A percentile compares a stretch with the other conserved stretches of the same genome.
Conservation (phyloP, 2,329 filamentous ascomycete genomes). For the Microcyclospora pomicola region DNA sequence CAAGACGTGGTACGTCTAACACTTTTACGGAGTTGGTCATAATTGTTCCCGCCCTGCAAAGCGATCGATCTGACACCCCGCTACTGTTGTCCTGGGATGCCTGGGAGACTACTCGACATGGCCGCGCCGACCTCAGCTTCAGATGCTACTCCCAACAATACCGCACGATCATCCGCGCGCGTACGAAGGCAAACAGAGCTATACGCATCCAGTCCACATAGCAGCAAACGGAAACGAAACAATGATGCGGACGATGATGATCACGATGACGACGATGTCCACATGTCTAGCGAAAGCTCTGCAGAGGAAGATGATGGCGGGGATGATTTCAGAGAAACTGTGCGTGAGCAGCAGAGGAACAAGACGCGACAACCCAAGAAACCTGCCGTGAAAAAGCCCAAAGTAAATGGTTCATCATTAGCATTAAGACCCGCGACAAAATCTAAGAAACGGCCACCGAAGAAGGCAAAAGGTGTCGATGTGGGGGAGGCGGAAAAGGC, state of each 20-base stretch:
- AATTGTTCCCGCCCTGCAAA: too few relatives aligned
- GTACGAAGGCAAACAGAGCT: conserved; percentile 22
- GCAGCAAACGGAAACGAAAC: conserved; percentile 36
- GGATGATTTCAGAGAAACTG: conserved; percentile 23
- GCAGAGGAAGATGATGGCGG: conserved; percentile 23
- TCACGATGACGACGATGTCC: conserved; percentile 21
- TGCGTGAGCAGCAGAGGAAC: conserved; percentile 10
- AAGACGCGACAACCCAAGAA: conserved; percentile 21
- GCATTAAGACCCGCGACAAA: conserved; percentile 40
- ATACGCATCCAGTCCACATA: conserved; percentile 15
- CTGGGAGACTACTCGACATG: conserved; percentile 7
- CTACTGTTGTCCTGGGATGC: conserved; percentile 3
- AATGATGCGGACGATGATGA: conserved; percentile 22
- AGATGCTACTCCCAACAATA: conserved; percentile 14
- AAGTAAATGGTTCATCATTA: conserved; percentile 40
- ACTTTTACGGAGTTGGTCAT: too few relatives aligned
- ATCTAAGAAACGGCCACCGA: conserved; percentile 30
- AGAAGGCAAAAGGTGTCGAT: conserved; percentile 38
- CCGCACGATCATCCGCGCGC: conserved; percentile 43
- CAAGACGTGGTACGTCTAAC: too few relatives aligned
- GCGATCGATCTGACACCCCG: too few relatives aligned
- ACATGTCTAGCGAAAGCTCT: conserved; percentile 23
- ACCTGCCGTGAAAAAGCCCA: conserved; percentile 40
- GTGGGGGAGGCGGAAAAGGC: conserved; percentile 39
- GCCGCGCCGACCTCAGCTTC: conserved; percentile 5